phyloP scores from a whole-genome alignment of 1,284 basidiomycete genomes.

The Austroboletus niveus region DNA sequence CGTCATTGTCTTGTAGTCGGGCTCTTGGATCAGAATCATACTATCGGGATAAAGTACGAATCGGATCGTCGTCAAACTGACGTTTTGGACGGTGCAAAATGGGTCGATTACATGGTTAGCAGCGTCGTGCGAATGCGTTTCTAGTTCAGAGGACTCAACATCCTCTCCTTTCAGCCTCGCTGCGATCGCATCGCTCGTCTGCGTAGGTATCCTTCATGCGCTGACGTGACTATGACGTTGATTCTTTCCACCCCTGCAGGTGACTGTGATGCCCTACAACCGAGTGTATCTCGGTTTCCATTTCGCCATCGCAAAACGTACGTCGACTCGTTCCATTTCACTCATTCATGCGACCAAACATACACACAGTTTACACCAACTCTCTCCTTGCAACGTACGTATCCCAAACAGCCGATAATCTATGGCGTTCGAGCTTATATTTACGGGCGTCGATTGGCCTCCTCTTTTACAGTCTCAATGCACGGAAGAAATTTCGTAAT shows the following conservation, averaged over 20 bases:
- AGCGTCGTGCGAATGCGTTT: not conserved
- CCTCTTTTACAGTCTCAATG: no score
- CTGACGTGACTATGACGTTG: not conserved
- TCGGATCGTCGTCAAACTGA: slow-evolving; percentile 45
- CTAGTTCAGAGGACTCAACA: not conserved
- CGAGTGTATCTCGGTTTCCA: slow-evolving; percentile 46
- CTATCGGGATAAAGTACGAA: slow-evolving; percentile 36
- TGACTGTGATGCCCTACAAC: slow-evolving; percentile 39
- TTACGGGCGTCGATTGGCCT: no score
- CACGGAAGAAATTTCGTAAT: no score
- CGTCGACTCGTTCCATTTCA: slow-evolving; percentile 1
- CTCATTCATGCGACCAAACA: not conserved
- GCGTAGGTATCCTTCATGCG: slow-evolving; percentile 30
- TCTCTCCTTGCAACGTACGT: slow-evolving; percentile 27
- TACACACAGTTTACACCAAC: slow-evolving; percentile 24
- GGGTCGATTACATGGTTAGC: slow-evolving; percentile 45
- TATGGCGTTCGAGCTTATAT: no score
- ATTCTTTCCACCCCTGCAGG: slow-evolving; percentile 29
- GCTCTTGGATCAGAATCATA: not conserved
- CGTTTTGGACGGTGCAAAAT: slow-evolving; percentile 50
- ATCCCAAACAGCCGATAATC: no score
- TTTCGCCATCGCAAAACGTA: slow-evolving; percentile 48
- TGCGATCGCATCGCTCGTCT: slow-evolving; percentile 40
- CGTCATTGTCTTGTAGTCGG: not conserved
- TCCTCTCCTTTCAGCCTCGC: slow-evolving; percentile 31